Evolutionary conservation across 306 rosid species (phyloP), one percentile per base, ranked within the genome.

Genomic region (Geum urbanum): DNA sequence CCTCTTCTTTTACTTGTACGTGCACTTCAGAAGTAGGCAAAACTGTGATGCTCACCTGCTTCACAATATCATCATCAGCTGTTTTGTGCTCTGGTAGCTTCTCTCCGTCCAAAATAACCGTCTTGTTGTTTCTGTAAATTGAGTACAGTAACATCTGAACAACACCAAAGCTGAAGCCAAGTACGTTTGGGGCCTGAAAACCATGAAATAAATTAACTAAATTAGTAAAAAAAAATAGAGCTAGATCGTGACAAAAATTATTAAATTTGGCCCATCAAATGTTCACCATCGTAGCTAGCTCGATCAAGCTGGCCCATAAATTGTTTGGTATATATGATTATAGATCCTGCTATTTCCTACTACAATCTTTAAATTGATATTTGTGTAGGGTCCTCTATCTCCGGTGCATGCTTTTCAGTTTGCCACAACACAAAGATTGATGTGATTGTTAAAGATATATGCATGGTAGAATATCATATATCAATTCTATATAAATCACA

Each of bases 101-200:
- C 44, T 84, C 73, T 10, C 80, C 81, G 61, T 83, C 81, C 70
- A 27, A 55, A 47, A 2, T 7, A 0, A 56, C 61, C 1, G 74
- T 74, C 76, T 74, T 80, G 59, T 62, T 22, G 11, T 87, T 91
- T 77, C 83, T 83, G 83, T 83, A 95, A 27, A 86, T 55, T 24
- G 52, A 65, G 49, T 89, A 89, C 3, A 95, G 80, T 39, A 75
- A 81, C 90, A 95, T 91, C 70, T 95, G 99, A 71, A 86, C 84
- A 2, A 85, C 75, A 53, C 99, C 99, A 37, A 91, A 87, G 63
- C 84, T 48, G 24, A 91, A 55, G 7, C 99, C 99, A 70, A 91
- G 74, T 1, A 91, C 66, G 76, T 95, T 95, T 67, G 99, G 99
- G 68, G 88, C 89, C 99, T 95, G 95, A 72, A 64, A 11, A 66